Conservation (phyloP, 495 filamentous ascomycete species). For the Polyplosphaeria fusca region DNA sequence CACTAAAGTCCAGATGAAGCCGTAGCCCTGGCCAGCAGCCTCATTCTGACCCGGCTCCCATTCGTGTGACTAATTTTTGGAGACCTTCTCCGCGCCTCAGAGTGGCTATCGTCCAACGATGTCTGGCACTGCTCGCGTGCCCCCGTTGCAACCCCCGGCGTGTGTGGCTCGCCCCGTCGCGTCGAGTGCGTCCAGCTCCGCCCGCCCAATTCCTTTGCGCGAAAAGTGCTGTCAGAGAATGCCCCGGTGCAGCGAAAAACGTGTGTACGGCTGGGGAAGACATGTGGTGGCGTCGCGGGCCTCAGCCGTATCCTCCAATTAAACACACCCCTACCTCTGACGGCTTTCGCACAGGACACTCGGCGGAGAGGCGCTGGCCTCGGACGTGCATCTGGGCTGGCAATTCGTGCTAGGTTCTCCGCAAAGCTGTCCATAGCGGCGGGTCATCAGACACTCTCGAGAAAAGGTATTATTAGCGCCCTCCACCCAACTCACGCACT, state of each 20-base stretch:
- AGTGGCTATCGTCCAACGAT: not conserved
- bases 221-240: not conserved
- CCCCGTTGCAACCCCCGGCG: not conserved
- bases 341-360: constrained; percentile 16
- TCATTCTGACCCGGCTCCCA: not conserved
- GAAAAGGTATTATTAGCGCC: constrained; percentile 22
- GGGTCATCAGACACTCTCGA: constrained; percentile 25
- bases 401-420: constrained; percentile 14
- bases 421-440: constrained; percentile 10
- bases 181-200: not conserved
- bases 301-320: constrained; percentile 13
- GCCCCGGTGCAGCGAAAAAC: not conserved
- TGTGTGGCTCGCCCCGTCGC: not conserved
- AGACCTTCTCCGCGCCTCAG: constrained; percentile 7
- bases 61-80: not conserved
- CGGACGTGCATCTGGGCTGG: constrained; percentile 21
- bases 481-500: constrained; percentile 16
- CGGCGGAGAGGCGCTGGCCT: constrained; percentile 1
- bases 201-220: not conserved
- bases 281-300: not conserved
- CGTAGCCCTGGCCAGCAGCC: not conserved
- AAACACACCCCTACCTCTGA: not conserved
- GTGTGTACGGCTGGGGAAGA: not conserved
- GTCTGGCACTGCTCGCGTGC: not conserved
- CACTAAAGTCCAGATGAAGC: not conserved